Conservation (phyloP, 2,329 filamentous ascomycete genomes). For the Daldinia sp. region DNA sequence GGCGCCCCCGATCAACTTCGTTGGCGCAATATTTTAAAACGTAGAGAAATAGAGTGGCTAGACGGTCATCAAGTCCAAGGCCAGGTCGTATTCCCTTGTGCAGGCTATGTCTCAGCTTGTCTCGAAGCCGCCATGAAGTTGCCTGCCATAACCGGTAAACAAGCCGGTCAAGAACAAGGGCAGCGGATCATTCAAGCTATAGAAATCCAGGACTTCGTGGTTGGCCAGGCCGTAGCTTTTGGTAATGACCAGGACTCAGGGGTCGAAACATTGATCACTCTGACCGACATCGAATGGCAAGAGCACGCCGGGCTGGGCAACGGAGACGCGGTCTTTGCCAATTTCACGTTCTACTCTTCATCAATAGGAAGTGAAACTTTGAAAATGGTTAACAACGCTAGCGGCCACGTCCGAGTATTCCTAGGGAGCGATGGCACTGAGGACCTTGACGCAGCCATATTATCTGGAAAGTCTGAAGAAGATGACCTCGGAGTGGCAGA, state of each 20-base stretch:
- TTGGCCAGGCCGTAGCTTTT: not conserved
- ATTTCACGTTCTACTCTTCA: not conserved
- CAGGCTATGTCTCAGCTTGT: slow-evolving; percentile 2
- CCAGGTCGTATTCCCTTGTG: slow-evolving; percentile 5
- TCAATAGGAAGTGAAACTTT: not conserved
- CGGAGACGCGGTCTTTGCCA: not conserved
- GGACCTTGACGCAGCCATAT: not conserved
- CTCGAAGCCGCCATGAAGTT: not conserved
- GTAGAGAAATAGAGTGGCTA: slow-evolving; percentile 4
- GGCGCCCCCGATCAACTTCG: not conserved
- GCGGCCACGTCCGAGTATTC: not conserved
- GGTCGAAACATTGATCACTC: not conserved
- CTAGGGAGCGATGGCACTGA: not conserved
- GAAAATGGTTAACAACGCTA: not conserved
- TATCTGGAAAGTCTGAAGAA: not conserved
- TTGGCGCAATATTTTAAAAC: slow-evolving; percentile 7
- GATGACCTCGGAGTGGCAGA: not conserved
- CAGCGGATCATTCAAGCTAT: not conserved
- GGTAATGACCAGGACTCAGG: not conserved
- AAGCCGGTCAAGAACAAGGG: not conserved
- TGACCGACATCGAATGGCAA: not conserved
- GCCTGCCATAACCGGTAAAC: not conserved
- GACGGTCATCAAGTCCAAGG: slow-evolving; percentile 3
- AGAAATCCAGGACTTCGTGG: not conserved
- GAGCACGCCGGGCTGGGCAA: not conserved